Conservation (phyloP, 2,329 filamentous ascomycete species). For the Simplicillium aogashimaense region DNA sequence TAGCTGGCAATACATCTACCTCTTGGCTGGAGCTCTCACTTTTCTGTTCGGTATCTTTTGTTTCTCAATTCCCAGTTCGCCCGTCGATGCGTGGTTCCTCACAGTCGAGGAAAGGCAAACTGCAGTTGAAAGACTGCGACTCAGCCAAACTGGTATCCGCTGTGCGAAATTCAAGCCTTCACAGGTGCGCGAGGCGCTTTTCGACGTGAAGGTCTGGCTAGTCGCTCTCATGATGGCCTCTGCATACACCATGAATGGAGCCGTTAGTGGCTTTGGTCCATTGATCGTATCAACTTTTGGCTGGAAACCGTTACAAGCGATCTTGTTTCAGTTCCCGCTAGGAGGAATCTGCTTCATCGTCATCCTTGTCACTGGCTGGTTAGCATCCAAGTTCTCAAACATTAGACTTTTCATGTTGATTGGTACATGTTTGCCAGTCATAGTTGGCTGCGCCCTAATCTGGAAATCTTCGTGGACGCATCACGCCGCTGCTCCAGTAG, state of each 20-base stretch:
- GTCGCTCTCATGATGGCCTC: constrained; percentile 59
- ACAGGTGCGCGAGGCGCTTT: constrained; percentile 47
- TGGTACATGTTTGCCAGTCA: constrained; percentile 60
- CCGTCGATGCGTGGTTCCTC: constrained; percentile 60
- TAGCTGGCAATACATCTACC: constrained; percentile 63
- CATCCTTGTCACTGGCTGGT: constrained; percentile 56
- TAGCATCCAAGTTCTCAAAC: constrained; percentile 50
- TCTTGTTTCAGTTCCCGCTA: constrained; percentile 67
- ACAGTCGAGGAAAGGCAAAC: constrained; percentile 51
- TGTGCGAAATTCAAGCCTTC: constrained; percentile 48
- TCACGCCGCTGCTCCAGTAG: constrained; percentile 55
- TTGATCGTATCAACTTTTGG: constrained; percentile 65
- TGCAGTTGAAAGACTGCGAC: constrained; percentile 52
- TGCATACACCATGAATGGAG: constrained; percentile 63
- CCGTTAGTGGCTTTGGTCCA: constrained; percentile 60
- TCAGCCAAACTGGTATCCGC: constrained; percentile 53
- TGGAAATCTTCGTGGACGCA: constrained; percentile 59
- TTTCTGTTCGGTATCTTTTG: constrained; percentile 56
- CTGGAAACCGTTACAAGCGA: constrained; percentile 51
- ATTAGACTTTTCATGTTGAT: constrained; percentile 57
- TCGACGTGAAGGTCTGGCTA: constrained; percentile 55
- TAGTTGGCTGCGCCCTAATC: constrained; percentile 64
- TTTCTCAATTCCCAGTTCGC: constrained; percentile 56
- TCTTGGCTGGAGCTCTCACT: constrained; percentile 53
- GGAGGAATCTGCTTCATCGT: constrained; percentile 57